Conservation (phyloP, 345 rosid species). For the Eucalyptus dawsonii region DNA sequence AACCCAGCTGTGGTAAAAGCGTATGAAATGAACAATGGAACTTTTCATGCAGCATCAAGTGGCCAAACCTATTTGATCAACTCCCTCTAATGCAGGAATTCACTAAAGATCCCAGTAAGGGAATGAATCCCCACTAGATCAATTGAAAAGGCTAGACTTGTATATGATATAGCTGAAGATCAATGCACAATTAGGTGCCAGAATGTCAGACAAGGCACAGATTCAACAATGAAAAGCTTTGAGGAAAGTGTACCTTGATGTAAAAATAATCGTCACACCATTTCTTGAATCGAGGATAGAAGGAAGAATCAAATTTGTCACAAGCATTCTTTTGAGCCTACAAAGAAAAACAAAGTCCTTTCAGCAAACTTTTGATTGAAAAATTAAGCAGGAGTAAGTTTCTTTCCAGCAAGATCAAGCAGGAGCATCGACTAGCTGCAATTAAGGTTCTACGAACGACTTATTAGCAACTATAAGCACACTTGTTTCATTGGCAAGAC, state of each 20-base stretch:
- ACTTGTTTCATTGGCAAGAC: background rate
- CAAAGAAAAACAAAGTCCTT: background rate
- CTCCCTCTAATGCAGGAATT: background rate
- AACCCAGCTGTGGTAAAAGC: background rate
- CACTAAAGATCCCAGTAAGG: background rate
- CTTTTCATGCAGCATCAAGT: background rate
- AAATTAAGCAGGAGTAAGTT: background rate
- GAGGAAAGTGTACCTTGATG: slow-evolving; percentile 45
- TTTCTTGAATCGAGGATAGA: slow-evolving; percentile 87
- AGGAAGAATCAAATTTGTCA: slow-evolving; percentile 83
- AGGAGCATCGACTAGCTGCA: background rate
- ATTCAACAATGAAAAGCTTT: background rate
- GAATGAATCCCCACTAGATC: background rate
- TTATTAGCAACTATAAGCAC: background rate
- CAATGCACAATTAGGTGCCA: background rate
- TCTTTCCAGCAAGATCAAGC: background rate
- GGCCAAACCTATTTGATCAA: background rate
- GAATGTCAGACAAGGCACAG: background rate
- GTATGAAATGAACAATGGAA: background rate
- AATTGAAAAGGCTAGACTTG: background rate
- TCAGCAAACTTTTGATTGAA: background rate
- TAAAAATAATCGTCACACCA: slow-evolving; percentile 98
- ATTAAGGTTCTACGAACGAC: background rate
- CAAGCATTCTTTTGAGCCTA: slow-evolving; percentile 75
- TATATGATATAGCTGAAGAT: background rate